These are phyloP conservation scores for Talaromyces funiculosus DNA, from an alignment of 2,329 filamentous ascomycete species.

Conservation along the genomic window DNA sequence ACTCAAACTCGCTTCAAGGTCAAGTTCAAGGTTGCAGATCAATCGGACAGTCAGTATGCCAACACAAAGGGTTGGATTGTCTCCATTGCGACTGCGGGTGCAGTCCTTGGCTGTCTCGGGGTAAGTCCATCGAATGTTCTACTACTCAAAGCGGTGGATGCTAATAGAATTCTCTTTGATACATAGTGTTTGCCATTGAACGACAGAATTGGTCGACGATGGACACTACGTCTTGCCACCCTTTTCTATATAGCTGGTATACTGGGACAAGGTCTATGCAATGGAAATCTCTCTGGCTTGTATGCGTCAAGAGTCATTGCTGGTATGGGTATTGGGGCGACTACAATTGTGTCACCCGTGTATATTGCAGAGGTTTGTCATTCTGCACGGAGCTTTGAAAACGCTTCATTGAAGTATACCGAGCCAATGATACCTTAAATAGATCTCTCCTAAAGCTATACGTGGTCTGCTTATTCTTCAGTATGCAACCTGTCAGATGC, in stretches of 20 bases:
- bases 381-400: not conserved
- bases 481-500: slow-evolving; percentile 12
- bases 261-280: slow-evolving; percentile 14
- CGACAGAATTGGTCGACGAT: slow-evolving; percentile 35
- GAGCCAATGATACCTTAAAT: not conserved
- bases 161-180: not conserved
- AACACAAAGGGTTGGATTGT: not conserved
- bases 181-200: slow-evolving; percentile 17
- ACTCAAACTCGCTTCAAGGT: not conserved
- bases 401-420: not conserved
- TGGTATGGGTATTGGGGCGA: slow-evolving; percentile 35
- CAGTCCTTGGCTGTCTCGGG: not conserved
- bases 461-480: slow-evolving; percentile 19
- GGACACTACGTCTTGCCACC: slow-evolving; percentile 36
- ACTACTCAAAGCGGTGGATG: not conserved
- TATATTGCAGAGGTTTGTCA: slow-evolving; percentile 30
- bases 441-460: slow-evolving; percentile 28
- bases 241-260: slow-evolving; percentile 19
- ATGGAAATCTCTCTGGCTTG: slow-evolving; percentile 18
- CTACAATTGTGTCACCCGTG: slow-evolving; percentile 34
- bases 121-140: not conserved
- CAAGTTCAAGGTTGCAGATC: not conserved
- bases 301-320: slow-evolving; percentile 35
- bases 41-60: not conserved
- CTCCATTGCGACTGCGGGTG: not conserved